Base-by-base conservation (phyloP, 1,284 basidiomycete genomes). In the Ustilago nuda region DNA sequence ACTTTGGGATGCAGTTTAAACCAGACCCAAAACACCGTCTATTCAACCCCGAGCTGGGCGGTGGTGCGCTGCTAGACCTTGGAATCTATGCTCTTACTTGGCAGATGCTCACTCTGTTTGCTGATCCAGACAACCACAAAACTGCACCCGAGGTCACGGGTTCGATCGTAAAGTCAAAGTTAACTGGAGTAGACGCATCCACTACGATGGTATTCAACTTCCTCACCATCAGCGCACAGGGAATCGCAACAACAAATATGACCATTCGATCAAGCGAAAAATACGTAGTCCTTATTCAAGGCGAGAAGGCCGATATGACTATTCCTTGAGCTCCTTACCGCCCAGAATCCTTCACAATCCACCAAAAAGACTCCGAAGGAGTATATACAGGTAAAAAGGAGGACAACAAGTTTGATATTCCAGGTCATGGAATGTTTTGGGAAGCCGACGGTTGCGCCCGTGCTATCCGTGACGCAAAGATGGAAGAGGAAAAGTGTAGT, bases 171-270 rank as follows among this genome's bases (percentile, higher is more conserved):
- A 94, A 92, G 82, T 92, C 91, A 1, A 89, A 89, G 2, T 85
- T 91, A 48, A 94, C 92, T 0, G 90, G 91, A 17, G 94, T 95
- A 35, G 94, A 97, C 86, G 89, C 89, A 69, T 91, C 88, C 84
- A 94, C 93, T 2, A 88, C 91, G 23, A 93, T 93, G 87, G 89
- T 89, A 7, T 88, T 95, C 66, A 91, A 90, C 81, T 95, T 94
- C 87, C 78, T 86, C 36, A 83, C 82, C 33, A 70, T 87, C 1
- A 78, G 78, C 2, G 84, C 84, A 32, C 87, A 78, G n/a, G 81
- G 79, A 2, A 59, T 82, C 8, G 66, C 67, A 0, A 71, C 77
- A 2, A 68, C 78, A 27, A 80, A 71, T 53, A 56, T 79, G 67
- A 19, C 64, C 8, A 58, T 71, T 36, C 53, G 60, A 8, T 61